Base-by-base conservation (phyloP, 768 basidiomycete species). In the Auricularia auricula-judae region DNA sequence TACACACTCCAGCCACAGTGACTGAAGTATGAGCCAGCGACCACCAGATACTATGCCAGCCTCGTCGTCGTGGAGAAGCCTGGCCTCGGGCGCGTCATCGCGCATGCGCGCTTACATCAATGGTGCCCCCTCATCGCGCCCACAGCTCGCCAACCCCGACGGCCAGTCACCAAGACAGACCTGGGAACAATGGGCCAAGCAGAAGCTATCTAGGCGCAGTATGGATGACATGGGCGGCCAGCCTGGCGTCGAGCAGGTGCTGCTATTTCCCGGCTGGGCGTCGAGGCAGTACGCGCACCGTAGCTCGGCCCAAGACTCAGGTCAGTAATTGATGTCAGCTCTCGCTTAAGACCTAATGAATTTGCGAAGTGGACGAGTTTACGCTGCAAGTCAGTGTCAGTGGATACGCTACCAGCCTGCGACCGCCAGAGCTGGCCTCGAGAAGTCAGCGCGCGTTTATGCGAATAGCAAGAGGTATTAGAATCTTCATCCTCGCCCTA, bases 211-310 rank as follows among this genome's bases (percentile, higher is more conserved):
- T 61, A 73, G 73, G 12, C 67, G 72, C 18, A 54, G 62, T 60
- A 67, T 62, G 65, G 69, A 67, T 66, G 62, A 68, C 62, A 67
- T 69, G 36, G 70, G 70, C 42, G 70, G 68, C 4, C 58, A 66
- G 42, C 63, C 68, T n/a, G 74, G 68, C 39, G 63, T 70, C 18
- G 86, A 88, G 68, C 77, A 77, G 47, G 70, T 88, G 3, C 77
- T 79, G 18, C 70, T 91, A 29, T 92, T 93, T 74, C 91, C 91
- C 3, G 89, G 91, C 2, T 93, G 90, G 89, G 91, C 90, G 2
- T 80, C 82, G 4, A 77, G 83, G 62, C 74, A 82, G 35, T 84
- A 82, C 70, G 62, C 44, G 29, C 60, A 65, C 42, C 44, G 39
- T 36, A 59, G 44, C 42, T 3, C 61, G 33, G 18, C 16, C 69